These are phyloP conservation scores for Pichia membranifaciens DNA, from an alignment of 805 yeast genomes.

Conservation along the genomic window DNA sequence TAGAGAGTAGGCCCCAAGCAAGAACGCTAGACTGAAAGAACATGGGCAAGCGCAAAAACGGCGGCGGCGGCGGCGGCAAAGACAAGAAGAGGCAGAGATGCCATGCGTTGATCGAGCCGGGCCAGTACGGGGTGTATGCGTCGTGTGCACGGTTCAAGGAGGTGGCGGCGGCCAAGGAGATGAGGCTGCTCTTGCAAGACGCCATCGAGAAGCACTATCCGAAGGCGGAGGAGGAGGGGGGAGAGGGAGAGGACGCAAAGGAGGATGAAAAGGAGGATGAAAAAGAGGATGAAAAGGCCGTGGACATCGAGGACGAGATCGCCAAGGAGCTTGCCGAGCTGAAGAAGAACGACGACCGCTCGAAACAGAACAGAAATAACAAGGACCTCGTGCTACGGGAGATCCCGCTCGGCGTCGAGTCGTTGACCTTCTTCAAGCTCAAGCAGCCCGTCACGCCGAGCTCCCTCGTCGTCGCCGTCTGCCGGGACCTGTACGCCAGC, in stretches of 20 bases:
- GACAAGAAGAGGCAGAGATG: conserved; percentile 37
- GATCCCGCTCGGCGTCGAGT: conserved; percentile 68
- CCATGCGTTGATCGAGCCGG: conserved; percentile 63
- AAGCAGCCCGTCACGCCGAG: conserved; percentile 78
- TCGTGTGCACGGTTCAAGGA: conserved; percentile 84
- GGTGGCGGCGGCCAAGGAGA: conserved; percentile 67
- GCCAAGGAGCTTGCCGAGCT: conserved; percentile 63
- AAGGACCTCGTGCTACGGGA: conserved; percentile 48
- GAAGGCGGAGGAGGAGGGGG: conserved; percentile 22
- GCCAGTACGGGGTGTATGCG: conserved; percentile 81
- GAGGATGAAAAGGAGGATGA: conserved; percentile 13
- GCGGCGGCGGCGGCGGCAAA: conserved; percentile 12
- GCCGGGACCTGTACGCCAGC: conserved; percentile 51
- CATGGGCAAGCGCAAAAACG: conserved; percentile 26
- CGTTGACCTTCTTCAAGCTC: conserved; percentile 79
- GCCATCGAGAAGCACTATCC: conserved; percentile 42
- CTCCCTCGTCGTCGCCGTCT: conserved; percentile 54
- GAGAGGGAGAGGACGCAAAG: not conserved
- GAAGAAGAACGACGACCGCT: conserved; percentile 29
- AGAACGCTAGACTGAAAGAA: not conserved
- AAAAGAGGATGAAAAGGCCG: conserved; percentile 31
- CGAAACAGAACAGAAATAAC: conserved; percentile 30
- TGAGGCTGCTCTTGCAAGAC: conserved; percentile 53
- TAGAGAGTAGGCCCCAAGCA: not conserved
- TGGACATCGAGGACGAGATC: conserved; percentile 72